phyloP scores from a whole-genome alignment of 768 basidiomycete species.

The Lyophyllum atratum region DNA sequence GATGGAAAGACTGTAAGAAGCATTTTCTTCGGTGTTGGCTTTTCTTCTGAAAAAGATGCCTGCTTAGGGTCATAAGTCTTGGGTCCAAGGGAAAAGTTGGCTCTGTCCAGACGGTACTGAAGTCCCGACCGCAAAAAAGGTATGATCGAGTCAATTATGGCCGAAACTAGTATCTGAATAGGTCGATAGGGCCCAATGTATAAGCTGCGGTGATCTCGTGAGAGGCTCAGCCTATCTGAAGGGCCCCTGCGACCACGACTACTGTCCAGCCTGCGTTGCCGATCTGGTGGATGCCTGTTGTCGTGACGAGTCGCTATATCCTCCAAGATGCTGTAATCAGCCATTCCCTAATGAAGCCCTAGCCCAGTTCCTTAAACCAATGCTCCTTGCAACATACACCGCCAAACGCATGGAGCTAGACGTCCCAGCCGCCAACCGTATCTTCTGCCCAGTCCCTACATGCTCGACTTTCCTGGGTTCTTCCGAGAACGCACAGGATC shows the following conservation, averaged over 20 bases:
- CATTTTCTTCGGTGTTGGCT: not conserved
- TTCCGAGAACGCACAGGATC: slow-evolving; percentile 9
- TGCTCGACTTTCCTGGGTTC: slow-evolving; percentile 47
- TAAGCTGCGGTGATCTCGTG: slow-evolving; percentile 13
- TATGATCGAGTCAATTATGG: not conserved
- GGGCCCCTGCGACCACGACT: slow-evolving; percentile 40
- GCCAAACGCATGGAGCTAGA: slow-evolving; percentile 17
- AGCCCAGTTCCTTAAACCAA: slow-evolving; percentile 2
- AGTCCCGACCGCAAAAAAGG: not conserved
- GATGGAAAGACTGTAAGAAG: not conserved
- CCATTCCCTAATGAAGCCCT: slow-evolving; percentile 23
- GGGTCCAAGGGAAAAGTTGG: not conserved
- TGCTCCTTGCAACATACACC: slow-evolving; percentile 3
- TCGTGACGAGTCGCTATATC: slow-evolving; percentile 43
- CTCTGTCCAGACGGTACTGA: not conserved
- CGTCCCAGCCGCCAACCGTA: slow-evolving; percentile 12
- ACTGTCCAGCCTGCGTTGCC: slow-evolving; percentile 35
- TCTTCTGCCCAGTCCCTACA: slow-evolving; percentile 31
- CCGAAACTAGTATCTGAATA: too few relatives aligned
- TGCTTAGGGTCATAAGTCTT: not conserved
- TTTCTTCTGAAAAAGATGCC: not conserved
- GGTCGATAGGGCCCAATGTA: slow-evolving; percentile 12
- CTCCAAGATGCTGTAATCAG: slow-evolving; percentile 40
- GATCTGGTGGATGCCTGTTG: slow-evolving; percentile 33
- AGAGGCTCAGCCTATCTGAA: slow-evolving; percentile 9